Evolutionary conservation across 2,329 filamentous ascomycete genomes (phyloP).

Genomic region (Camptophora hylomeconis): DNA sequence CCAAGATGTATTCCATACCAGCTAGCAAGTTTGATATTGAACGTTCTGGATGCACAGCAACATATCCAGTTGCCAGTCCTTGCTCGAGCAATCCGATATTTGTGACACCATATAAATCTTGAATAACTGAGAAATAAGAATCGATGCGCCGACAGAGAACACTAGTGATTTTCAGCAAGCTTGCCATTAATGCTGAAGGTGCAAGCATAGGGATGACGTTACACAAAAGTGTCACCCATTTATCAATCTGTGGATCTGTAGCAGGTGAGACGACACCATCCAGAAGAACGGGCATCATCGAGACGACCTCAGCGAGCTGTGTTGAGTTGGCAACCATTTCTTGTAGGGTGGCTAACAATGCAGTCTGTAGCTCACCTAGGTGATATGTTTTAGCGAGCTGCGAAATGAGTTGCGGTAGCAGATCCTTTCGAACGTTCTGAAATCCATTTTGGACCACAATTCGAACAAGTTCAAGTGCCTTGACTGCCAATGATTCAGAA

Average conservation of each 20-base stretch:
- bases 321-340: slow-evolving; percentile 10
- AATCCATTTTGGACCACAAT: no score
- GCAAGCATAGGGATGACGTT: slow-evolving; percentile 76
- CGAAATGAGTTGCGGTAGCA: no score
- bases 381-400: no score
- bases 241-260: slow-evolving; percentile 69
- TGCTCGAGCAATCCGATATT: no score
- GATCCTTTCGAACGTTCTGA: no score
- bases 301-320: no score
- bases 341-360: slow-evolving; percentile 13
- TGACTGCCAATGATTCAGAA: no score
- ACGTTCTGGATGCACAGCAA: slow-evolving; percentile 27
- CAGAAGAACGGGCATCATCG: slow-evolving; percentile 3
- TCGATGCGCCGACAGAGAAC: slow-evolving; percentile 72
- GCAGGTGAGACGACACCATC: slow-evolving; percentile 63
- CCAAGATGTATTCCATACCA: slow-evolving; percentile 80
- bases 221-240: slow-evolving; percentile 77
- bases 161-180: slow-evolving; percentile 74
- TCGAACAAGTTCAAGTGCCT: no score
- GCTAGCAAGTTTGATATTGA: slow-evolving; percentile 67
- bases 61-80: no score
- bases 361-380: no score
- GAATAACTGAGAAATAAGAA: slow-evolving; percentile 57
- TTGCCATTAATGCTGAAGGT: slow-evolving; percentile 71
- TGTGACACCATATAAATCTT: no score